These are phyloP conservation scores for Plasmodium ovale DNA, from an alignment of 169 alveolate species.

Conservation along the genomic window DNA sequence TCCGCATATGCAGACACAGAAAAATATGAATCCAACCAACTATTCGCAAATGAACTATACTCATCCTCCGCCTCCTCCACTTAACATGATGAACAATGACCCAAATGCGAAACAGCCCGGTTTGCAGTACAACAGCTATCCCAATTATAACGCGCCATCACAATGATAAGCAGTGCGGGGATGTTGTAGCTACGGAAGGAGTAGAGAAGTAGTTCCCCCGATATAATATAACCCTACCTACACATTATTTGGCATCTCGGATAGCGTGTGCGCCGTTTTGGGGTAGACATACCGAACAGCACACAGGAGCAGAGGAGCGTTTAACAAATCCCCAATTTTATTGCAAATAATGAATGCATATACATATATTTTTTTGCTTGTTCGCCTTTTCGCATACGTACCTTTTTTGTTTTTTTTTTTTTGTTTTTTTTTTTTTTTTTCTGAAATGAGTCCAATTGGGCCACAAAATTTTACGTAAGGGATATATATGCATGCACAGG, in stretches of 20 bases:
- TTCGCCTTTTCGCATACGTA: neutral
- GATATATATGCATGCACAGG: neutral
- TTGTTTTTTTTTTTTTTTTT: no score
- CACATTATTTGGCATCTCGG: no score
- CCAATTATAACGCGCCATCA: constrained; percentile 51
- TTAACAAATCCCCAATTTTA: no score
- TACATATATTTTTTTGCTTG: neutral
- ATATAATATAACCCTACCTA: no score
- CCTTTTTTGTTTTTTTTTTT: no score
- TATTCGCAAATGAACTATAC: constrained; percentile 14
- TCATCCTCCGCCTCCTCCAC: constrained; percentile 36
- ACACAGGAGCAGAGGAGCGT: no score
- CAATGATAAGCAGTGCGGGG: neutral
- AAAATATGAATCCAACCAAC: constrained; percentile 1
- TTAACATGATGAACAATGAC: constrained; percentile 27
- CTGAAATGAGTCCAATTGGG: no score
- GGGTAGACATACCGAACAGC: no score
- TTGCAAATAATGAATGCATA: no score
- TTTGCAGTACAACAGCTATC: constrained; percentile 28
- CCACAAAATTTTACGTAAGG: no score
- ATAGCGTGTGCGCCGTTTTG: no score
- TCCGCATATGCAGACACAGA: constrained; percentile 4
- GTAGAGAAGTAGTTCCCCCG: neutral
- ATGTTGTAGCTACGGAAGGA: neutral
- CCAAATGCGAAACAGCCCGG: constrained; percentile 5